Base-by-base conservation (phyloP, 306 rosid species). In the Cicer bijugum region DNA sequence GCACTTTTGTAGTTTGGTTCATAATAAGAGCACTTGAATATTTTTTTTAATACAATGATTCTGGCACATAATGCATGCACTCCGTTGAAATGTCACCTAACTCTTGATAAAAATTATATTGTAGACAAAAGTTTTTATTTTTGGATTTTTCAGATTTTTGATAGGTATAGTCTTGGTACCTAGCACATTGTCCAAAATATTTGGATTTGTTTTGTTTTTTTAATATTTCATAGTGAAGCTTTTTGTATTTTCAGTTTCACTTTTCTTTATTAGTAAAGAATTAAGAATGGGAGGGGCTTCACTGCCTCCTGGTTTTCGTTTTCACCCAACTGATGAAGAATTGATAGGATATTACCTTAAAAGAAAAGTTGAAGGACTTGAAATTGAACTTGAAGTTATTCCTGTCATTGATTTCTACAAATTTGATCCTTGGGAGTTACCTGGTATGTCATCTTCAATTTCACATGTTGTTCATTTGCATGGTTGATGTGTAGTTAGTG, bases 391-490 rank as follows among this genome's bases (percentile, higher is more conserved):
- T 46, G 98, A 92, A 82, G 97, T 92, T 37, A 89, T 92, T 43
- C 98, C 95, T 0, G 96, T 84, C 9, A 82, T 92, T 76, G 97
- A 92, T 73, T 86, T 92, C 83, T 90, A 92, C 88, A 92, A 90
- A 73, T 90, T 86, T 47, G 98, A 92, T 56, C 98, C 98, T 0
- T 92, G 98, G 98, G 98, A 92, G 72, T 84, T 92, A 75, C 98
- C 98, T 35, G 98, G 97, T 92, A 87, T 90, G 97, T 90, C 85
- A 64, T 77, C 19, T 38, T 73, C 68, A 42, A 78, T n/a, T 38
- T 75, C 45, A 56, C 12, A 12, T 47, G 73, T 7, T 73, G 11
- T 56, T 78, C 20, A 37, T 67, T 67, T 57, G 44, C 65, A 63
- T 40, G 69, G 14, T 59, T 59, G 35, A 28, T 28, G 63, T 57